A percentile compares a stretch with the other conserved stretches of the same genome.
phyloP scores from a whole-genome alignment of 2,329 filamentous ascomycete species.

The Pleoardoris graminearum region DNA sequence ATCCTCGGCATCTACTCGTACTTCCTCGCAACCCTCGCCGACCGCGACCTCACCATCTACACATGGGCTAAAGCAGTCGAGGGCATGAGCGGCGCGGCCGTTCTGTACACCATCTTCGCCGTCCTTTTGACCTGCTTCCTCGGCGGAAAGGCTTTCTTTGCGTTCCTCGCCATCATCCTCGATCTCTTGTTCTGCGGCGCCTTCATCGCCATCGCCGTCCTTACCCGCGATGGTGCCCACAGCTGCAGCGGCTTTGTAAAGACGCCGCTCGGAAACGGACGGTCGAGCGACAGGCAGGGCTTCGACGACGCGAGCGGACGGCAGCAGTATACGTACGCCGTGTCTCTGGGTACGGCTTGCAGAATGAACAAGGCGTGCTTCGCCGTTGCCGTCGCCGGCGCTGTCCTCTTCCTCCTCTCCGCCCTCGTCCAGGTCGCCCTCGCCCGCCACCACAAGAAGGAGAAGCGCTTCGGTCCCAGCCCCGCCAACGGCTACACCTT shows the following conservation, averaged over 20 bases:
- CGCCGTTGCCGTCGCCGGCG: constrained; percentile 75
- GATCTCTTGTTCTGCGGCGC: constrained; percentile 75
- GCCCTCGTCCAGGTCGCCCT: constrained; percentile 70
- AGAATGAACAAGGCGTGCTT: constrained; percentile 75
- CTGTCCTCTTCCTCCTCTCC: constrained; percentile 75
- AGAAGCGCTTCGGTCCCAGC: constrained; percentile 70
- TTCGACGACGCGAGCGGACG: constrained; percentile 48
- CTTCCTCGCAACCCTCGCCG: constrained; percentile 74
- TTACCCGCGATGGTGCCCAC: constrained; percentile 70
- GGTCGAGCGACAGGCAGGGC: constrained; percentile 55
- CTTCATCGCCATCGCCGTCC: constrained; percentile 80
- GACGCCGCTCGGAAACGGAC: constrained; percentile 71
- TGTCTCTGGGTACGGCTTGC: constrained; percentile 65
- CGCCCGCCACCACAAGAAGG: constrained; percentile 71
- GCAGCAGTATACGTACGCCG: constrained; percentile 50
- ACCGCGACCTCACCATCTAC: constrained; percentile 65
- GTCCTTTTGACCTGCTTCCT: constrained; percentile 77
- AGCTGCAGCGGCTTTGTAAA: constrained; percentile 66
- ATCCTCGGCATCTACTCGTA: constrained; percentile 78
- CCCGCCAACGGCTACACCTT: constrained; percentile 70
- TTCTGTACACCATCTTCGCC: constrained; percentile 74
- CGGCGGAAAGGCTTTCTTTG: constrained; percentile 73
- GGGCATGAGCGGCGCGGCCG: constrained; percentile 70
- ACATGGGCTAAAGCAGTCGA: constrained; percentile 72
- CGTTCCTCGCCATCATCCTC: constrained; percentile 72